Base-by-base conservation (phyloP, 2,329 filamentous ascomycete genomes). In the Aureobasidium mangrovei region DNA sequence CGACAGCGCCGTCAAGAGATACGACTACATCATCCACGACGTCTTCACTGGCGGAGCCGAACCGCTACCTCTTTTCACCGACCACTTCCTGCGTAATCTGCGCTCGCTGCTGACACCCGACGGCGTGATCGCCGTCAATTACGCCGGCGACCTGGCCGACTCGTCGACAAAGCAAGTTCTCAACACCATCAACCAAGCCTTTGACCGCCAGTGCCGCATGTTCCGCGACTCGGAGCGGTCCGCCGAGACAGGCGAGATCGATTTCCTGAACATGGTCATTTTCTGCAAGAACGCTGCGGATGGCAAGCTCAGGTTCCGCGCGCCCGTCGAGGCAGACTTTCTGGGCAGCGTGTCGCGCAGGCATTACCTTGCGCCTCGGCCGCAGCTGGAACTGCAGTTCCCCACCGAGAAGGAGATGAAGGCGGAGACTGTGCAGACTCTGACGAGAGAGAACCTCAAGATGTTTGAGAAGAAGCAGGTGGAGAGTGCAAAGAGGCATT, bases 41-140 rank as follows among this genome's bases (percentile, higher is more conserved):
- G 93, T 98, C 27, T 98, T 98, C 68, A 98, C 93, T 0, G 93
- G 93, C 27, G 93, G 93, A 51, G 91, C 90, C 0, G 93, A 97
- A 68, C 93, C 93, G 0, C 82, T 91, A 2, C 77, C 84, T 6
- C 80, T 98, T 6, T 98, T 98, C 70, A 97, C 91, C 0, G 69
- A 83, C 4, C 85, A 93, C 62, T 97, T 98, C 64, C 72, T 98
- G 41, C 70, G 79, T 51, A 82, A 85, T 4, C 75, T 98, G 1
- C 74, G 81, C 60, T 68, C 77, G 4, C 77, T 97, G 5, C 76
- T 98, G 43, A 86, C 82, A 59, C 80, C 84, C 0, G 79, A 88
- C 49, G 93, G 93, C 40, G 84, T 88, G 10, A 85, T 96, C 63
- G 91, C 91, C 4, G 93, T 98, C 68, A 98, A 97, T 73, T 98